Base-by-base conservation (phyloP, 2,329 filamentous ascomycete species). In the Fusarium sp. region DNA sequence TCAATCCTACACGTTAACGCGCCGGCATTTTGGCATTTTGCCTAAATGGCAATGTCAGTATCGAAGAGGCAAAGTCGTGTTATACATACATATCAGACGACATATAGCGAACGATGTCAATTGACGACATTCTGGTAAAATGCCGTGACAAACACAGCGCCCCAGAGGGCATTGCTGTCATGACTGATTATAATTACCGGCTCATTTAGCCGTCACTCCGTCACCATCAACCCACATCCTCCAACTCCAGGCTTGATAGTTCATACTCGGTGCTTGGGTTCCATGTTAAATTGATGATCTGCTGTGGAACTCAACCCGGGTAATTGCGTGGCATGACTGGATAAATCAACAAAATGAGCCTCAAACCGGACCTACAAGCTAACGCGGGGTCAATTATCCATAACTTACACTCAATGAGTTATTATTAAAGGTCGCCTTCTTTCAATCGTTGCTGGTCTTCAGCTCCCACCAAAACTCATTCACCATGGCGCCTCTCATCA, bases 401-500 rank as follows among this genome's bases (percentile, higher is more conserved):
- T 61, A 27, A 49, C 29, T 62, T 49, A 27, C 22, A 38, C 34
- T 38, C 34, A 40, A 25, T n/a, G 18, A 54, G 29, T 48, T 67
- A 34, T 62, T 41, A 20, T 44, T 49, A 66, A 65, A 56, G 56
- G 48, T 10, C n/a, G 30, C 16, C 20, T 27, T 44, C 34, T 41
- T 62, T 54, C 34, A 16, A 49, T n/a, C 34, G 41, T 25, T 41
- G 24, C 13, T 24, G 13, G 30, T 45, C 29, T 27, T 15, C 16
- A 47, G 18, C 22, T 40, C n/a, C 29, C 16, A 53, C 16, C 15
- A 22, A 49, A 34, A 24, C 32, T 55, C 22, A 49, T 45, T 24
- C 49, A 71, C 22, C 34, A 74, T 85, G 84, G 76, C 82, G 43
- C 91, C 91, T 47, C 85, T 94, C 67, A 90, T 94, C 75, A 90